Evolutionary conservation across 805 yeast species (phyloP), one percentile per base, ranked within the genome.

Genomic region (Metschnikowia picachoensis): DNA sequence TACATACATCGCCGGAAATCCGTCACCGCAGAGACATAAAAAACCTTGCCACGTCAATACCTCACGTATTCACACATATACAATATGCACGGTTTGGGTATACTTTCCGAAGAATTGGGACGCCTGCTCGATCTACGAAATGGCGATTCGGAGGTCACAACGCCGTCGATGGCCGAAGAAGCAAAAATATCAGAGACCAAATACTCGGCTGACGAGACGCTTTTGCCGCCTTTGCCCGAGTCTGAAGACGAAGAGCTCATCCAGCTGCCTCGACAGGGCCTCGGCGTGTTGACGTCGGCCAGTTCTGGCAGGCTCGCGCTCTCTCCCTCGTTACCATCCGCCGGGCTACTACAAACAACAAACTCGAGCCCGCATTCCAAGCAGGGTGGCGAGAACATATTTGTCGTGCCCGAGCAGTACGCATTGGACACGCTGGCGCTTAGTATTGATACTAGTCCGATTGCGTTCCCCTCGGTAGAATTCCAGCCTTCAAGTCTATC

Each of bases 371-470:
- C 31, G 4, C 32, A 15, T 25, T 15, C 46, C 35, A 43, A 44
- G 32, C 17, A 27, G 36, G 35, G 47, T 34, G 31, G 32, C 40
- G 37, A 39, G 14, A 39, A 28, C 12, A 20, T 30, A 17, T 30
- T 12, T 15, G 30, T 32, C 12, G 43, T 45, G 31, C 50, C 43
- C 27, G 54, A 56, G 27, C 57, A 54, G 44, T 62, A 58, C 45
- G 68, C 58, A 39, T 48, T 62, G 46, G 67, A 65, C 48, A 58
- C 55, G 43, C 64, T 55, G 39, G 58, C 59, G 47, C 49, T 60
- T 34, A 45, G 53, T 41, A 44, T 56, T 45, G 58, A 55, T 42
- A 34, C 51, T 30, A 44, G 42, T 15, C 48, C 53, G 12, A 53
- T 50, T 14, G 32, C 53, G 17, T 60, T 59, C 29, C 61, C 59